phyloP scores from a whole-genome alignment of 2,329 filamentous ascomycete genomes.

The Gyromitra esculenta region DNA sequence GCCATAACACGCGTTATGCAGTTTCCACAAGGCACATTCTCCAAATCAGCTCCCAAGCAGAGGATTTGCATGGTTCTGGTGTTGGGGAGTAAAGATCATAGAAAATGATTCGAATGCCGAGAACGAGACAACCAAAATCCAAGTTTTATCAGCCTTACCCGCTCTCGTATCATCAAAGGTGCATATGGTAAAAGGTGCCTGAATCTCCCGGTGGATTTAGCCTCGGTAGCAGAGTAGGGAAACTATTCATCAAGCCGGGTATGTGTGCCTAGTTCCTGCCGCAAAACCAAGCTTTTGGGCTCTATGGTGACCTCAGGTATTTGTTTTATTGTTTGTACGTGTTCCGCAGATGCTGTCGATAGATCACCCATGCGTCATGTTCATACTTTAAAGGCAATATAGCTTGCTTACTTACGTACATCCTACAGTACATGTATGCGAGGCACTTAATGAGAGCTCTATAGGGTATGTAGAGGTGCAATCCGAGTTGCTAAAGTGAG shows the following conservation, averaged over 20 bases:
- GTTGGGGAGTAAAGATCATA: background rate
- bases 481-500: background rate
- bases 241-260: background rate
- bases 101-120: background rate
- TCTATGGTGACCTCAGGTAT: background rate
- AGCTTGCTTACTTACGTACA: background rate
- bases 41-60: too few species aligned
- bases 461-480: background rate
- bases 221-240: background rate
- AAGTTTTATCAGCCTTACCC: slow-evolving; percentile 7
- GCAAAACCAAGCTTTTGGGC: background rate
- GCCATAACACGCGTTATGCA: background rate
- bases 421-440: slow-evolving; percentile 10
- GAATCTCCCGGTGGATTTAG: background rate
- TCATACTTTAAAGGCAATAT: background rate
- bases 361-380: background rate
- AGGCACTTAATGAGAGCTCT: background rate
- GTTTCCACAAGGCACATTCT: too few species aligned
- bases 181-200: background rate
- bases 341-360: background rate
- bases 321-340: background rate
- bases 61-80: background rate
- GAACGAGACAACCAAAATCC: background rate
- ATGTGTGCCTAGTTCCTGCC: background rate
- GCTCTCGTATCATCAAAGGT: background rate